phyloP scores from a whole-genome alignment of 75 land plant genomes.

The Sequoia sempervirens region DNA sequence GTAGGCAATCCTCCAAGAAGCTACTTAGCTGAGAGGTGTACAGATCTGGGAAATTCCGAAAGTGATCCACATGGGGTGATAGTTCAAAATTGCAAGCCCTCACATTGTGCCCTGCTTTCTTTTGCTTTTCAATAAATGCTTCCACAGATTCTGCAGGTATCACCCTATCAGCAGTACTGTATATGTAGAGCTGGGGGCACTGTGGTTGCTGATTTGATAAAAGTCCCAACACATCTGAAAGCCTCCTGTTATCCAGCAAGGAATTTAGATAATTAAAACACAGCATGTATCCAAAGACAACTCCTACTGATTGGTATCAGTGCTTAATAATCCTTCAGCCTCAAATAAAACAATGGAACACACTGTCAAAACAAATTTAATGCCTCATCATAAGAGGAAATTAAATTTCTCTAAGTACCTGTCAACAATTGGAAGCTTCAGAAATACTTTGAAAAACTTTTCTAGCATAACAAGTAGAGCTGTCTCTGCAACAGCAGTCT shows the following conservation, averaged over 20 bases:
- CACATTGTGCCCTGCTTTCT: constrained; percentile 77
- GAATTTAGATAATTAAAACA: not conserved
- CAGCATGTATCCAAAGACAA: not conserved
- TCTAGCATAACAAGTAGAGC: constrained; percentile 77
- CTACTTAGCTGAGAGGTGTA: constrained; percentile 72
- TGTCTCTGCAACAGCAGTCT: constrained; percentile 61
- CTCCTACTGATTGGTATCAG: not conserved
- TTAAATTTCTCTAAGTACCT: constrained; percentile 29
- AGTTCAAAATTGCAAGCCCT: constrained; percentile 78
- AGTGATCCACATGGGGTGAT: constrained; percentile 99
- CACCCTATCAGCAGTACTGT: constrained; percentile 92
- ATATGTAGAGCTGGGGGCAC: constrained; percentile 98
- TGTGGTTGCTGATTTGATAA: constrained; percentile 73
- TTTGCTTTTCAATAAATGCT: constrained; percentile 80
- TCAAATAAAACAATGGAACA: not conserved
- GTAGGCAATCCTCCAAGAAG: constrained; percentile 70
- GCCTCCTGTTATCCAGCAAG: constrained; percentile 48
- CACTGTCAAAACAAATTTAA: not conserved
- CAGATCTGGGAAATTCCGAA: constrained; percentile 68
- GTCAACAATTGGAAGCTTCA: constrained; percentile 74
- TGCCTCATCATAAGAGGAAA: not conserved
- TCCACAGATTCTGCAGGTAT: constrained; percentile 90
- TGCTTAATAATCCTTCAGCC: not conserved
- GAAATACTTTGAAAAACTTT: constrained; percentile 72
- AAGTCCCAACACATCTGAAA: constrained; percentile 64